These are phyloP conservation scores for Alternaria dauci DNA, from an alignment of 2,329 filamentous ascomycete genomes.

Conservation along the genomic window DNA sequence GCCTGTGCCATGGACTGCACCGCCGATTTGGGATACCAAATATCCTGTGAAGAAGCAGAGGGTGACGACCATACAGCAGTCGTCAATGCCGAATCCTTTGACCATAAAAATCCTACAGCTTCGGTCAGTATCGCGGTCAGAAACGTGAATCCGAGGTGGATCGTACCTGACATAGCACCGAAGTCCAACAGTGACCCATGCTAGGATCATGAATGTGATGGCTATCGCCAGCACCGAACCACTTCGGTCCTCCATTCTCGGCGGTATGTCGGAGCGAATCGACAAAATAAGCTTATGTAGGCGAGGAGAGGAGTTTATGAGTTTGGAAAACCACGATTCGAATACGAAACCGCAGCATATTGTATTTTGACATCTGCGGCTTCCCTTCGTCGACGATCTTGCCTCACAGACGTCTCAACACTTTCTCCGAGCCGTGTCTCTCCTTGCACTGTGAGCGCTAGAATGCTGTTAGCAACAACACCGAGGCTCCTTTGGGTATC, in stretches of 20 bases:
- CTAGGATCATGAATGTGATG: conserved; percentile 48
- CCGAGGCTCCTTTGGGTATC: conserved; percentile 15
- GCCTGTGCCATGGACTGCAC: conserved; percentile 51
- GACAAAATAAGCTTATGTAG: conserved; percentile 6
- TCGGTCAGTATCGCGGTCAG: conserved; percentile 9
- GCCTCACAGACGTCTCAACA: conserved; percentile 20
- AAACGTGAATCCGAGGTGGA: conserved; percentile 3
- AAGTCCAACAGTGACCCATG: conserved; percentile 50
- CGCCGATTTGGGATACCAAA: conserved; percentile 40
- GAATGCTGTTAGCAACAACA: conserved; percentile 19
- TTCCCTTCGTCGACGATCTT: conserved; percentile 16
- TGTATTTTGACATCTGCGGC: conserved; percentile 12
- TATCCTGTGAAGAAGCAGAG: conserved; percentile 50
- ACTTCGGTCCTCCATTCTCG: conserved; percentile 37
- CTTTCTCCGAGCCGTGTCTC: conserved; percentile 10
- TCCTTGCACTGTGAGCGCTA: conserved; percentile 16
- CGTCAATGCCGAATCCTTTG: conserved; percentile 51
- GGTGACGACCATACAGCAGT: conserved; percentile 52
- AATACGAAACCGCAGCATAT: conserved; percentile 14
- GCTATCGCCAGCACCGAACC: conserved; percentile 40
- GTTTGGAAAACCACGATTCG: neutral
- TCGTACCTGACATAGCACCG: conserved; percentile 50
- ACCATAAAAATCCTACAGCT: conserved; percentile 41
- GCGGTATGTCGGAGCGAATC: conserved; percentile 1
- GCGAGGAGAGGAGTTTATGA: conserved; percentile 6